Evolutionary conservation across 2,329 filamentous ascomycete genomes (phyloP), one percentile per base, ranked within the genome.

Genomic region (Hymenoscyphus scutula): DNA sequence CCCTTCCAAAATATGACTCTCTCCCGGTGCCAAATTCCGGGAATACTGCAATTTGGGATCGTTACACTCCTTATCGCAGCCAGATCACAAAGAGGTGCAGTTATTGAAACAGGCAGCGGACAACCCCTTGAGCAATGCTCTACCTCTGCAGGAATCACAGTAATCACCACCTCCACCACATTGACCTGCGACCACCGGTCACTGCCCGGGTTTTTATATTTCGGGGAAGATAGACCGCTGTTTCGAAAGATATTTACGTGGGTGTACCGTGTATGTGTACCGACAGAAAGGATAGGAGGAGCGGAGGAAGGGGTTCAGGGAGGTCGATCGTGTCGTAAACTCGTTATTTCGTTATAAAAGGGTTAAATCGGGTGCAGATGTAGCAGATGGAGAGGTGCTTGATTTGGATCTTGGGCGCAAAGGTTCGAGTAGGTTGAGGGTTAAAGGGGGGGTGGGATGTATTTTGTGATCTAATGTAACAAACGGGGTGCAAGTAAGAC

Each of bases 171-270:
- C 66, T 63, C 71, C 69, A 65, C 71, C 69, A 64, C 71, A 71
- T 72, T 64, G 65, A 68, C 70, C 63, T 66, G 62, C 65, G 69
- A 69, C 69, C 70, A 62, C 59, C 60, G 64, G 70, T 68, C 69
- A 64, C 66, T 68, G 51, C 59, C 34, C 38, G 62, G 48, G 60
- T 58, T 25, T 62, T 58, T 59, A 55, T 19, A 23, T 23, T 48
- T 19, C 6, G 45, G n/a, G 48, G 37, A 38, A 77, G 70, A 76
- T 75, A 17, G 78, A 77, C 6, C 78, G 78, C 56, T 48, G 59
- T 48, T 25, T 23, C 45, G 45, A 5, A 76, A 78, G 54, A 75
- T 68, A 10, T 5, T 30, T 23, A 51, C 23, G 56, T 27, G 38
- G 4, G 38, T n/a, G 19, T 25, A 32, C 34, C 25, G 37, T 41